Conservation (phyloP, 1,284 basidiomycete species). For the Hemileia vastatrix region DNA sequence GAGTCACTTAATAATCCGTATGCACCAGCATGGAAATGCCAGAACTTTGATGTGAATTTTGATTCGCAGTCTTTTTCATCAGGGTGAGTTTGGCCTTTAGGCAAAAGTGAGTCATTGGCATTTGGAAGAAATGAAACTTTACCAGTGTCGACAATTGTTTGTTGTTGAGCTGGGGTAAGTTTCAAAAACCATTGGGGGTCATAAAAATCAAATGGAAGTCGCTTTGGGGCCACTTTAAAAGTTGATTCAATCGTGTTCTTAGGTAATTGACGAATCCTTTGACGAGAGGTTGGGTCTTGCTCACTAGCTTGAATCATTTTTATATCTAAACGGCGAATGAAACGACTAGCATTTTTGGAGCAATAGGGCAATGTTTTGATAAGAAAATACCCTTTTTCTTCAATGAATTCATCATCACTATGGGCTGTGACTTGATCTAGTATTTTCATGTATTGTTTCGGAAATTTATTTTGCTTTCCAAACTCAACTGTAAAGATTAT, state of each 20-base stretch:
- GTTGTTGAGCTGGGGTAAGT: too few relatives aligned
- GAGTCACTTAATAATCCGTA: too few relatives aligned
- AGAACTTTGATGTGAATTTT: too few relatives aligned
- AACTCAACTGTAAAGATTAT: too few relatives aligned
- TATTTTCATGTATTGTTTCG: neutral
- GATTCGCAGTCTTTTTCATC: neutral
- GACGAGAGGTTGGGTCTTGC: neutral
- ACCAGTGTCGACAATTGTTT: too few relatives aligned
- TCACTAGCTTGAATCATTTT: neutral
- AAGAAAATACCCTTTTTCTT: neutral
- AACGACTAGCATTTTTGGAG: neutral
- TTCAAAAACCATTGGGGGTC: slow-evolving; percentile 1
- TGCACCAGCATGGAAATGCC: too few relatives aligned
- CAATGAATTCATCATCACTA: neutral
- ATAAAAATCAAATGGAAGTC: neutral
- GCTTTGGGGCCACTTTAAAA: neutral
- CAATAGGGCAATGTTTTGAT: neutral
- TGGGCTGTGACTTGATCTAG: neutral
- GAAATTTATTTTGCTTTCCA: too few relatives aligned
- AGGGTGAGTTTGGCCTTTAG: too few relatives aligned
- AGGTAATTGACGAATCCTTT: neutral
- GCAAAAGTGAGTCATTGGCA: too few relatives aligned
- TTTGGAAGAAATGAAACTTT: too few relatives aligned
- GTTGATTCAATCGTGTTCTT: neutral
- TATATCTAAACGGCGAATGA: neutral